Percentiles rank a stretch among this genome's conserved stretches.
These are phyloP conservation scores for Skeletonema marinoi DNA, from an alignment of 108 stramenopile genomes.

Conservation along the genomic window DNA sequence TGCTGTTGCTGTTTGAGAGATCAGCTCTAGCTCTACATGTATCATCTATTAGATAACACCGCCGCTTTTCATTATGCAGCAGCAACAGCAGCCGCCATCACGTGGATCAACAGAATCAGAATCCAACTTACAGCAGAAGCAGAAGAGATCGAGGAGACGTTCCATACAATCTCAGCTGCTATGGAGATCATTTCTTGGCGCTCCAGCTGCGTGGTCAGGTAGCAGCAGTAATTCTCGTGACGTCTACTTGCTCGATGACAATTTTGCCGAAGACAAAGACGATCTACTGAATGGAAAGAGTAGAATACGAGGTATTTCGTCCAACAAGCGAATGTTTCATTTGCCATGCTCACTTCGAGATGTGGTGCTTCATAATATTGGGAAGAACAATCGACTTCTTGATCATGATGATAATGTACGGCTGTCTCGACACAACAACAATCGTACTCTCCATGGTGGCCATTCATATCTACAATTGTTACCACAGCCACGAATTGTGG, in stretches of 20 bases:
- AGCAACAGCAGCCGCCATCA: too few species aligned
- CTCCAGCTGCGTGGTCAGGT: slow-evolving; percentile 34
- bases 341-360: slow-evolving; percentile 30
- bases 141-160: slow-evolving; percentile 1
- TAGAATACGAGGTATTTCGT: slow-evolving; percentile 13
- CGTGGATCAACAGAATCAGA: neutral
- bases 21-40: too few species aligned
- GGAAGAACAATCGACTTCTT: neutral
- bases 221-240: slow-evolving; percentile 33
- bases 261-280: neutral
- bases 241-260: neutral
- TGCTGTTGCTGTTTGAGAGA: too few species aligned
- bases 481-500: slow-evolving; percentile 30
- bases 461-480: slow-evolving; percentile 18
- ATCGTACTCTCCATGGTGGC: neutral
- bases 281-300: neutral
- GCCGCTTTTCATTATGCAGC: too few species aligned
- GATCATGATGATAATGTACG: neutral
- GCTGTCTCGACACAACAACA: neutral
- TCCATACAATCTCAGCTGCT: slow-evolving; percentile 32
- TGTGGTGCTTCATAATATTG: neutral
- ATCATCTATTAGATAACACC: too few species aligned
- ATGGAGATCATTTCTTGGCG: slow-evolving; percentile 36
- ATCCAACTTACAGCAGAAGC: neutral
- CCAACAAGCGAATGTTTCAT: slow-evolving; percentile 36